Evolutionary conservation across 345 rosid genomes (phyloP), one percentile per base, ranked within the genome.

Genomic region (Ceriops tagal): DNA sequence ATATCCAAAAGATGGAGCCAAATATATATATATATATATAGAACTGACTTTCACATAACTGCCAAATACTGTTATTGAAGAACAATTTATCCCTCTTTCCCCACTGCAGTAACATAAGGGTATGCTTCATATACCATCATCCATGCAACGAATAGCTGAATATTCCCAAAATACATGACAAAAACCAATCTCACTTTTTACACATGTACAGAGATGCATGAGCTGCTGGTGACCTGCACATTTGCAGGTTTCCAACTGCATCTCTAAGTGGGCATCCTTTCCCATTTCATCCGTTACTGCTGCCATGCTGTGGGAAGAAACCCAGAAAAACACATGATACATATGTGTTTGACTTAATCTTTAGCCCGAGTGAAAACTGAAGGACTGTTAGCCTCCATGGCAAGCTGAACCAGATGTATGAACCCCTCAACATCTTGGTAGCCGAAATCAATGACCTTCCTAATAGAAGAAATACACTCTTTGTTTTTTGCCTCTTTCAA

Each of bases 351-450:
- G 76, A 73, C 64, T 79, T 75, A 83, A 68, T 86, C 81, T 80
- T 79, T 83, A 71, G 75, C 78, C 67, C 69, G 80, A 71, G 69
- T 62, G 58, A 80, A 64, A 70, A 71, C 82, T 9, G 76, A 68
- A 67, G 72, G 75, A 68, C 73, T 76, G 73, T 88, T 76, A 69
- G 87, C 85, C 78, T 80, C 83, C 83, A 75, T 75, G 57, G 92
- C 89, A 37, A 65, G 81, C 79, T 79, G 86, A 77, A 87, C 88
- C 80, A 83, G 70, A 67, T 71, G 68, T 77, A 92, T 53, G 55
- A 92, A 79, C 46, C 75, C 83, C 49, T 85, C 87, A 61, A 90
- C 79, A 66, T 90, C 93, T 67, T 92, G 93, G 83, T 89, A 86
- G 85, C 87, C 85, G 69, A 85, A 90, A 78, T 89, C 85, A 69